Evolutionary conservation across 176 grass and related monocot genomes (phyloP), one percentile per base, ranked within the genome.

Genomic region (Ampelocalamus luodianensis): DNA sequence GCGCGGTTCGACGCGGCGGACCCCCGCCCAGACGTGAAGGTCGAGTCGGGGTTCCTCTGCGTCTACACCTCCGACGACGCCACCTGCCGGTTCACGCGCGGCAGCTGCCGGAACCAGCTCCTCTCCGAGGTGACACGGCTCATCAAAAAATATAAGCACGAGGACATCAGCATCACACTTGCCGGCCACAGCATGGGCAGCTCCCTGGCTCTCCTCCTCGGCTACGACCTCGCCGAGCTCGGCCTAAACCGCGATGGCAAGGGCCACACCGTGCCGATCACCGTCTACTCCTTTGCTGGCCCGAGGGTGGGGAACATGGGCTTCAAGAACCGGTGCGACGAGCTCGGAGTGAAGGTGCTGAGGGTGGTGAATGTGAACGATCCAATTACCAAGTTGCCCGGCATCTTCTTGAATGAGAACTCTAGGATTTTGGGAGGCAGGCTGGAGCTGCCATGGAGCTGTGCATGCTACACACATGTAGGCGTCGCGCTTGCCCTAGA

Each of bases 131-230:
- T 91, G 5, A 66, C 87, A 0, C 73, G 80, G 1, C 83, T 96
- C 22, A 55, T 96, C 2, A 72, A 68, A 37, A n/a, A 83, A 12
- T 77, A 93, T 58, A 87, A 77, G 8, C 72, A 91, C 64, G 94
- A 91, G 44, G 91, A 87, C 6, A 24, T 96, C 10, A 96, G 91
- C 86, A 91, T 96, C 65, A 96, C 89, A 10, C 83, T 96, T 40
- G 87, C 89, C 5, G 94, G 89, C 3, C 94, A 96, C 76, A 96
- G 87, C 89, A 91, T 96, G 94, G 94, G 94, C 16, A 96, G 94
- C 87, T 93, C 94, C n/a, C 56, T 96, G 3, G 94, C 94, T 0
- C 81, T 93, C 8, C 89, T 96, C 14, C 85, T 93, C 0, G 94
- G 94, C 45, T 96, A 96, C 34, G 94, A 93, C 65, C 83, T 96